Evolutionary conservation across 176 grass and related monocot genomes (phyloP), one percentile per base, ranked within the genome.

Genomic region (Ampelocalamus luodianensis): DNA sequence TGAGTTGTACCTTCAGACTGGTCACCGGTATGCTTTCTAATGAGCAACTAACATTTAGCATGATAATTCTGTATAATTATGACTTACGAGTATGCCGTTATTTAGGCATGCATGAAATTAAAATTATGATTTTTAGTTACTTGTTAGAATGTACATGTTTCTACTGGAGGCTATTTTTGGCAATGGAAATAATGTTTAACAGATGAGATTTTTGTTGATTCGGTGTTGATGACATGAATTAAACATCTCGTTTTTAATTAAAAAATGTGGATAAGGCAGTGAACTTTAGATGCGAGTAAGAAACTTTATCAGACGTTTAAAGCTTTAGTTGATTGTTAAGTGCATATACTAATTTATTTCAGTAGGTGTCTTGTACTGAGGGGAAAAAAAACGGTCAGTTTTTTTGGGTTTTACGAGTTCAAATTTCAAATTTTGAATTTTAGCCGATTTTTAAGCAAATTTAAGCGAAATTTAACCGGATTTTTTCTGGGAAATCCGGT

Each of bases 11-110:
- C 27, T 82, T 59, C 74, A 78, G 76, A 20, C 66, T 67, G 22
- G 56, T 86, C 22, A 60, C 73, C 22, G 37, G 38, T 83, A 72
- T 78, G 65, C 56, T 82, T 78, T 90, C 38, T 72, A 78, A 73
- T 77, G 72, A 65, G 46, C 24, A 78, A 65, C 46, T 78, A 66
- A 3, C 72, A 78, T 86, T 49, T 23, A 51, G 49, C 63, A 71
- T 69, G 34, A 18, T 85, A 40, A 2, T 69, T 81, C 3, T 74
- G 44, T 81, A 34, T 51, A 85, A 43, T 68, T 85, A n/a, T 62
- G 23, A 85, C 34, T 68, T 85, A n/a, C 51, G 23, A 85, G 24
- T 14, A 58, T 73, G 64, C 17, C 59, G 50, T 81, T 89, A 87
- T 66, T 79, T 71, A 49, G 45, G 54, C 58, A 84, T 85, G 71